These are phyloP conservation scores for Hordeum pubiflorum DNA, from an alignment of 202 grass and related monocot genomes.

Conservation along the genomic window DNA sequence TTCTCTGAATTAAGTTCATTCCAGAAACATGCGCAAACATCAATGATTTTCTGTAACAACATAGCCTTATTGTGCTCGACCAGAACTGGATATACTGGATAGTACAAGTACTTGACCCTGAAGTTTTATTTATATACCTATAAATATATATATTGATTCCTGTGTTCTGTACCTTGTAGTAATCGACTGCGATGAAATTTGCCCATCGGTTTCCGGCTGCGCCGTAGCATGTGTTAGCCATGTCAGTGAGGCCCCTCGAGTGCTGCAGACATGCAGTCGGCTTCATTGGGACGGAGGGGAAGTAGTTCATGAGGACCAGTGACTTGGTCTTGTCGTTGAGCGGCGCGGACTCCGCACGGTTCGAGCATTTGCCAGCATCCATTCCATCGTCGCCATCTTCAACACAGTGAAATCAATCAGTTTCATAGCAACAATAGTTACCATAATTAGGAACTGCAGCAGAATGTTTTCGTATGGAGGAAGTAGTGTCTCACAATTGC, in stretches of 20 bases:
- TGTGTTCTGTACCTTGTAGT: slow-evolving; percentile 59
- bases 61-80: neutral
- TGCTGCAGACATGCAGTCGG: slow-evolving; percentile 57
- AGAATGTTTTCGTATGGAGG: neutral
- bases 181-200: slow-evolving; percentile 90
- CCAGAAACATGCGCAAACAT: neutral
- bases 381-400: slow-evolving; percentile 87
- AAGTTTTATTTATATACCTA: neutral
- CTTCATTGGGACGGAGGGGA: slow-evolving; percentile 50
- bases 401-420: neutral
- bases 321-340: slow-evolving; percentile 73
- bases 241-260: slow-evolving; percentile 46
- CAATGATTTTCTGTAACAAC: neutral
- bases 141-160: too few relatives aligned
- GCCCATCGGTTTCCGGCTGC: slow-evolving; percentile 63
- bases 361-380: slow-evolving; percentile 65
- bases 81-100: neutral
- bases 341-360: slow-evolving; percentile 62
- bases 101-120: neutral
- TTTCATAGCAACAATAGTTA: neutral
- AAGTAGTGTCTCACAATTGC: slow-evolving; percentile 56
- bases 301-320: slow-evolving; percentile 82
- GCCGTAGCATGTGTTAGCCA: slow-evolving; percentile 63
- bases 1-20: slow-evolving; percentile 52
- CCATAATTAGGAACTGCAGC: neutral